Percentiles rank a stretch among this genome's conserved stretches.
Evolutionary conservation across 805 yeast genomes (phyloP).

Genomic region (Saturnispora diversa): DNA sequence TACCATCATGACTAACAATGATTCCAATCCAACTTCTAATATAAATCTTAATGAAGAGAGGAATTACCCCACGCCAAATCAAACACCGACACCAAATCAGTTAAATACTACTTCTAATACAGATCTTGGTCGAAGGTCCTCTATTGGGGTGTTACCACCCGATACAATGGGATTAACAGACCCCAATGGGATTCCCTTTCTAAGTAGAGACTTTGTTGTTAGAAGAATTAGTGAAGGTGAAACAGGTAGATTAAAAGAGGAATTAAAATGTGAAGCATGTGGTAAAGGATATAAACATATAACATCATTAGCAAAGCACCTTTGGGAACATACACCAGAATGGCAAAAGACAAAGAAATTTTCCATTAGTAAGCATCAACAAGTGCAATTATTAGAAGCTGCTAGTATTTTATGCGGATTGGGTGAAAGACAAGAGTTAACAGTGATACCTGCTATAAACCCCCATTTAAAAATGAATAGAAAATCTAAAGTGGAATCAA

Average conservation of each 20-base stretch:
- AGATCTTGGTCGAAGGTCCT: conserved; percentile 4
- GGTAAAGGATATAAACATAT: conserved; percentile 89
- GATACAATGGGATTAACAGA: conserved; percentile 10
- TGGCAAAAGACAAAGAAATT: conserved; percentile 83
- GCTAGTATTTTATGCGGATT: conserved; percentile 71
- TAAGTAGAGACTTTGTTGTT: conserved; percentile 65
- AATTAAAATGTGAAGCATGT: conserved; percentile 80
- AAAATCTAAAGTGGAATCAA: conserved; percentile 13
- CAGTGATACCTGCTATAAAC: conserved; percentile 1
- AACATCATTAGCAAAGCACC: conserved; percentile 76
- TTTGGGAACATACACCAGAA: conserved; percentile 93
- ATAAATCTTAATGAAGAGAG: no score
- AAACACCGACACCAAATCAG: conserved; percentile 13
- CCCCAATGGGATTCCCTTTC: conserved; percentile 26
- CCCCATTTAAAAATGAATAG: conserved; percentile 6
- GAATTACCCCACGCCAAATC: conserved; percentile 15
- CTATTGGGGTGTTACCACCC: conserved; percentile 8
- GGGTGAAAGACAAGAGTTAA: conserved; percentile 35
- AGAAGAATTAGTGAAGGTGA: conserved; percentile 82
- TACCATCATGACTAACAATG: conserved; percentile 21
- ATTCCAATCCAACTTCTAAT: no score
- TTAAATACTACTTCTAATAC: not conserved
- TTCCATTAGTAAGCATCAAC: conserved; percentile 79
- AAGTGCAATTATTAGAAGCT: conserved; percentile 73
- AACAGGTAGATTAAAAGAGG: conserved; percentile 76